A percentile compares a stretch with the other conserved stretches of the same genome.
phyloP scores from a whole-genome alignment of 257 asterid genomes.

The Solanum rostratum region DNA sequence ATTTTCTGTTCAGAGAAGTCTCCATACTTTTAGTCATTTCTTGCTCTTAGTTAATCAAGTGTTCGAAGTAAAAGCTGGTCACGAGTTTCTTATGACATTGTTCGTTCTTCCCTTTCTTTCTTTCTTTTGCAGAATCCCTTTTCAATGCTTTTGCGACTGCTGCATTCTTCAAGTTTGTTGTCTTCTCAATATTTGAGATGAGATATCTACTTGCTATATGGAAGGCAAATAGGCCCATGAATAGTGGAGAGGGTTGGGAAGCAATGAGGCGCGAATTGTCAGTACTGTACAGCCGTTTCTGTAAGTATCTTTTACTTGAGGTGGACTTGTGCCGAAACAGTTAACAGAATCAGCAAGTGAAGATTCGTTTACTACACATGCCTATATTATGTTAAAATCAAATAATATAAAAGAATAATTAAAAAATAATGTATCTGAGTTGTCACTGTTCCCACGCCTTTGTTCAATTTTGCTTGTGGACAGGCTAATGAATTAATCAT shows the following conservation, averaged over 20 bases:
- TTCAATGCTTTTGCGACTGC: constrained; percentile 98
- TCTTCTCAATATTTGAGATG: constrained; percentile 97
- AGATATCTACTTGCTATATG: constrained; percentile 95
- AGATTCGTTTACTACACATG: background rate
- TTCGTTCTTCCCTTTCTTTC: background rate
- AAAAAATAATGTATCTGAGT: background rate
- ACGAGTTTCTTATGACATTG: background rate
- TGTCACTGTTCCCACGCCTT: background rate
- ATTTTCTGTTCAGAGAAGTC: background rate
- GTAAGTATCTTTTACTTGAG: constrained; percentile 36
- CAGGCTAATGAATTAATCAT: background rate
- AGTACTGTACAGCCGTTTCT: constrained; percentile 88
- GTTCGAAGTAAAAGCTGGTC: background rate
- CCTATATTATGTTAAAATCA: background rate
- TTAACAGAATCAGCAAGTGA: background rate
- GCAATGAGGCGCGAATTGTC: constrained; percentile 96
- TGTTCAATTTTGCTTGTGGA: background rate
- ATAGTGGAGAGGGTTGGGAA: constrained; percentile 90
- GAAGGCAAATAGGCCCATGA: constrained; percentile 82
- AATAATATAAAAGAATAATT: background rate
- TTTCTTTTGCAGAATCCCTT: constrained; percentile 58
- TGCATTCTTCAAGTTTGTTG: constrained; percentile 96
- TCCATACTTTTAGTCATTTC: background rate
- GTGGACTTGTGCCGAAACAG: background rate
- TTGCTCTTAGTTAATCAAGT: background rate